Evolutionary conservation across 2,329 filamentous ascomycete genomes (phyloP).

Genomic region (Aspergillus pseudoviridinutans): DNA sequence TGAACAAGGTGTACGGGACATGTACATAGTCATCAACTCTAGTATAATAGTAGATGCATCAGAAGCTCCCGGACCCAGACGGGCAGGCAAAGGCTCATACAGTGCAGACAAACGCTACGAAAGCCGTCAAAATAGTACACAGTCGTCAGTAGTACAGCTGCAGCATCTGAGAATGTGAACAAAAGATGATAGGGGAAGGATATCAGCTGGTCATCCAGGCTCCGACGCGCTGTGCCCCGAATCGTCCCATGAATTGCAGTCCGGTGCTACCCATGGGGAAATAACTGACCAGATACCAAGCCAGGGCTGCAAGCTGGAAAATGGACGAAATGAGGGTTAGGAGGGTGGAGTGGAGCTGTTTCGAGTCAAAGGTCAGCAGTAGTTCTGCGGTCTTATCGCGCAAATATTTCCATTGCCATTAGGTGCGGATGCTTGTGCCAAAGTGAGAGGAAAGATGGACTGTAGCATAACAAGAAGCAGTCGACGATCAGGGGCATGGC

Average conservation of each 20-base stretch:
- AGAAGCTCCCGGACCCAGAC: background rate
- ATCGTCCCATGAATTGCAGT: constrained; percentile 77
- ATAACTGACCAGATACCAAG: constrained; percentile 96
- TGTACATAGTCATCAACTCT: background rate
- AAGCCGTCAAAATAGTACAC: background rate
- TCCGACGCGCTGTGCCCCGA: constrained; percentile 77
- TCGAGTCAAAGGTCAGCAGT: constrained; percentile 20
- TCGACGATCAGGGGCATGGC: background rate
- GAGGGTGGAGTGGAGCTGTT: constrained; percentile 74
- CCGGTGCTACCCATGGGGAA: constrained; percentile 95
- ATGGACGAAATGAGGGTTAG: constrained; percentile 82
- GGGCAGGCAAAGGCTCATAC: background rate
- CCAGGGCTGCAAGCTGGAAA: constrained; percentile 73
- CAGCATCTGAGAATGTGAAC: background rate
- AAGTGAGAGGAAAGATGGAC: background rate
- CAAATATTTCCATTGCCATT: background rate
- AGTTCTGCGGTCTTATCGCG: background rate
- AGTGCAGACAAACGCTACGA: background rate
- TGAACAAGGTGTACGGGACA: background rate
- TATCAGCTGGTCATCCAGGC: constrained; percentile 77
- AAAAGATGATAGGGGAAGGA: background rate
- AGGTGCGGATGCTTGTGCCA: background rate
- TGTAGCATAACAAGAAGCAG: background rate
- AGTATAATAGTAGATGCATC: background rate
- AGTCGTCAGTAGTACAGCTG: background rate